Conservation (phyloP, 164 flowering plant genomes). For the Berberis vulgaris region DNA sequence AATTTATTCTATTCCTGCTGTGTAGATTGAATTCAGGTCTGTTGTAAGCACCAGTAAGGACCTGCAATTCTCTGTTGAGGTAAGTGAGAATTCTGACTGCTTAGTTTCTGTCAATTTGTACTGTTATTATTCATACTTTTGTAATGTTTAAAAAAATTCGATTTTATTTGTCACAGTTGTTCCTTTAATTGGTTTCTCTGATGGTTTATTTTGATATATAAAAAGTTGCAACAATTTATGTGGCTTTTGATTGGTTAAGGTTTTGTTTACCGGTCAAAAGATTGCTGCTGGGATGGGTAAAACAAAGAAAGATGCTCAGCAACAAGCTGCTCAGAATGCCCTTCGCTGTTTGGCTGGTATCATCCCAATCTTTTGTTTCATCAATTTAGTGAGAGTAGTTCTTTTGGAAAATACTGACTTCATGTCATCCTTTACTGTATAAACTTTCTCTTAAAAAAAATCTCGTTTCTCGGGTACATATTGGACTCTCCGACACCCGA, state of each 20-base stretch:
- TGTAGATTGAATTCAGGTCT: constrained; percentile 82
- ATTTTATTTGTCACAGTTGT: neutral
- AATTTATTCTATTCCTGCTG: constrained; percentile 5
- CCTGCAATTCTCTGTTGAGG: constrained; percentile 87
- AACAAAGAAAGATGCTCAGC: constrained; percentile 90
- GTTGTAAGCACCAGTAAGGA: constrained; percentile 67
- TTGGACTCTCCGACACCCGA: no score
- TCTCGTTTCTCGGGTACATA: no score
- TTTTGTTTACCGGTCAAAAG: constrained; percentile 81
- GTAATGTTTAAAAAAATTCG: neutral
- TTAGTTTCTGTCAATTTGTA: neutral
- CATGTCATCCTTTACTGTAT: no score
- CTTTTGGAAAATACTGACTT: neutral
- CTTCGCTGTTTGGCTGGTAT: constrained; percentile 78
- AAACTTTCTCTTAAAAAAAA: no score
- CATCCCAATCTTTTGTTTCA: constrained; percentile 2
- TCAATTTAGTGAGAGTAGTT: neutral
- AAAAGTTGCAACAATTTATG: no score
- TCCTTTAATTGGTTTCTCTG: no score
- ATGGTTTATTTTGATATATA: no score
- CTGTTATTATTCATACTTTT: neutral
- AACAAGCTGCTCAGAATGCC: constrained; percentile 87
- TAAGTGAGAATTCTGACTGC: constrained; percentile 19
- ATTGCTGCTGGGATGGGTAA: constrained; percentile 84
- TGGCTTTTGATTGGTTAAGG: constrained; percentile 29